These are phyloP conservation scores for Aspergillus carbonarius DNA, from an alignment of 2,329 filamentous ascomycete genomes.

Conservation along the genomic window DNA sequence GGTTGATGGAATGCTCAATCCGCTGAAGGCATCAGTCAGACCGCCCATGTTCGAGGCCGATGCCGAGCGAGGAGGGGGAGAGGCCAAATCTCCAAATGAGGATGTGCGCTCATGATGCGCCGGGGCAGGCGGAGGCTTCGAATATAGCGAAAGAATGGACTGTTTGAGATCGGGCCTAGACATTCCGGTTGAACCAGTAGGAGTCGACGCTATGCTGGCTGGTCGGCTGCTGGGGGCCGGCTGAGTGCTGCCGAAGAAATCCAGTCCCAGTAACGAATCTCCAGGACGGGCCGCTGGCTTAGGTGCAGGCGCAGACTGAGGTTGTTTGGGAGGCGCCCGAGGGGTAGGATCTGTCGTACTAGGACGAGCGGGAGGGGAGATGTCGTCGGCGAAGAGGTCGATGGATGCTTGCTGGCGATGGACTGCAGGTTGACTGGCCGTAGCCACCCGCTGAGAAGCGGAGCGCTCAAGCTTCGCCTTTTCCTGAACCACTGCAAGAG, in stretches of 20 bases:
- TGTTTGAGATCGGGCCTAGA: constrained; percentile 94
- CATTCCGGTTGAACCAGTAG: constrained; percentile 57
- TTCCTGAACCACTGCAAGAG: constrained; percentile 66
- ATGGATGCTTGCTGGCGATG: constrained; percentile 53
- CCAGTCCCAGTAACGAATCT: constrained; percentile 86
- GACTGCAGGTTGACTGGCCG: constrained; percentile 46
- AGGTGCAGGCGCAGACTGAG: constrained; percentile 55
- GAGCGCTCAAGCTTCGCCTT: constrained; percentile 67
- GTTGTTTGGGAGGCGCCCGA: constrained; percentile 60
- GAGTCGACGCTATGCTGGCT: constrained; percentile 72
- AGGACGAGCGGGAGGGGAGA: constrained; percentile 65
- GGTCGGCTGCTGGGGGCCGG: constrained; percentile 70
- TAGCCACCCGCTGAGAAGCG: constrained; percentile 52
- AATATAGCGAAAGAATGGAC: constrained; percentile 93
- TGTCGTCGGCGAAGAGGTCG: constrained; percentile 78
- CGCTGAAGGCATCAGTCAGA: constrained; percentile 78
- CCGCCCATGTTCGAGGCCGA: constrained; percentile 55
- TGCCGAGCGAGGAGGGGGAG: constrained; percentile 40
- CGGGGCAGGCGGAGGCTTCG: constrained; percentile 67
- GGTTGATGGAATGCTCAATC: constrained; percentile 61
- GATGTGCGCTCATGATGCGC: constrained; percentile 58
- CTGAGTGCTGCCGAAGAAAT: constrained; percentile 78
- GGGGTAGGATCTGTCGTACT: constrained; percentile 69
- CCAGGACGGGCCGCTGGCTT: constrained; percentile 60
- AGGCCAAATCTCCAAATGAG: constrained; percentile 69